phyloP scores from a whole-genome alignment of 2,329 filamentous ascomycete genomes.

The Pyrenophora graminea region DNA sequence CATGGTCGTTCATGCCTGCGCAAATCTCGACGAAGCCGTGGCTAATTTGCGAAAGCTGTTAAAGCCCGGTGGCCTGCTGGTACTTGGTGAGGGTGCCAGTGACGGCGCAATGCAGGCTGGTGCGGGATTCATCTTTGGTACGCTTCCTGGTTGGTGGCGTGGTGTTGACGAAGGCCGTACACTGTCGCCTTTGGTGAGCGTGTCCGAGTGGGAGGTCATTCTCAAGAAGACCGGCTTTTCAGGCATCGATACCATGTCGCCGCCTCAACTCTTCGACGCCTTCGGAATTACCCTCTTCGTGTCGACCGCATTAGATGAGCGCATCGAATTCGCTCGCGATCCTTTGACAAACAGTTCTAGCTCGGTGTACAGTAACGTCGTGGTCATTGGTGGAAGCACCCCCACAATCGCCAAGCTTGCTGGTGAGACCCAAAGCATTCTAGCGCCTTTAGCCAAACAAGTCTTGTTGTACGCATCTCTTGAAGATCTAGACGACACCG shows the following conservation, averaged over 20 bases:
- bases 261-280: neutral
- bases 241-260: constrained; percentile 4
- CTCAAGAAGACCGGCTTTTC: constrained; percentile 7
- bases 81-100: constrained; percentile 33
- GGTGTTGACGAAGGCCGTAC: constrained; percentile 14
- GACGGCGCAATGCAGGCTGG: neutral
- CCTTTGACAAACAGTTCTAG: neutral
- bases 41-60: constrained; percentile 21
- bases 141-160: constrained; percentile 49
- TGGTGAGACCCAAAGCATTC: neutral
- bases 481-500: neutral
- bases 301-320: constrained; percentile 8
- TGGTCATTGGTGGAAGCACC: neutral
- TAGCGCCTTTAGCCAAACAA: neutral
- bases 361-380: neutral
- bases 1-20: constrained; percentile 20
- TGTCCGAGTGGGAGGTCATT: constrained; percentile 24
- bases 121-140: constrained; percentile 36
- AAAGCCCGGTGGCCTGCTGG: constrained; percentile 50
- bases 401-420: neutral
- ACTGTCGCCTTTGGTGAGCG: neutral
- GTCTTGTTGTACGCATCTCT: too few species aligned
- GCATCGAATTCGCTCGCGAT: constrained; percentile 1
- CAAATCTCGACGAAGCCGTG: constrained; percentile 12
- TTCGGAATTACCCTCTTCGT: neutral